A percentile compares a stretch with the other conserved stretches of the same genome.
phyloP scores from a whole-genome alignment of 768 basidiomycete genomes.

The Cystofilobasidium macerans region DNA sequence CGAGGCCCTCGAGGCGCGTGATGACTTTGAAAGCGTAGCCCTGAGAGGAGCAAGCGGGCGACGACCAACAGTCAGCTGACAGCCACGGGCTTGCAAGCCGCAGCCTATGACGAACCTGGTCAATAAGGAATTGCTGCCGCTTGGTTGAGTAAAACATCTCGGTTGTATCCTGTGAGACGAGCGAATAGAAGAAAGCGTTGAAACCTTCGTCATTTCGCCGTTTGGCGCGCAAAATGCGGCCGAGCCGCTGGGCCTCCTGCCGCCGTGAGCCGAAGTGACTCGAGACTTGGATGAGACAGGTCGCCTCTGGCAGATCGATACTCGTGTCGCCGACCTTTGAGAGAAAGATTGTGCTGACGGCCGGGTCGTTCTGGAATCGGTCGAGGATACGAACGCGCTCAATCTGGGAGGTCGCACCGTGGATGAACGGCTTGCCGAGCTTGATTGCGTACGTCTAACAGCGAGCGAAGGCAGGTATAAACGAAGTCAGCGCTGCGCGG shows the following conservation, averaged over 20 bases:
- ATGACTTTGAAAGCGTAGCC: constrained; percentile 99
- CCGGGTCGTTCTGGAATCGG: constrained; percentile 87
- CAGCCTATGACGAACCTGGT: constrained; percentile 51
- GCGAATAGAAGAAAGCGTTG: constrained; percentile 98
- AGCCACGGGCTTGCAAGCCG: too few relatives aligned
- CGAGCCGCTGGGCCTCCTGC: constrained; percentile 93
- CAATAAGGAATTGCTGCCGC: constrained; percentile 94
- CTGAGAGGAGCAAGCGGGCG: constrained; percentile 8
- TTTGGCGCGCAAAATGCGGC: constrained; percentile 92
- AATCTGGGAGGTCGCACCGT: constrained; percentile 85
- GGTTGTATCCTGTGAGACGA: constrained; percentile 96
- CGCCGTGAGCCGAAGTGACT: constrained; percentile 97
- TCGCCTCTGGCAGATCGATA: constrained; percentile 97
- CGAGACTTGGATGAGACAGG: constrained; percentile 97
- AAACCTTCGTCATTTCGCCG: constrained; percentile 97
- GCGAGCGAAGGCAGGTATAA: not conserved
- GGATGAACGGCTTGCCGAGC: constrained; percentile 85
- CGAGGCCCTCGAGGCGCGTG: constrained; percentile 87
- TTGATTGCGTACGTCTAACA: constrained; percentile 75
- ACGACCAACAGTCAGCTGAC: not conserved
- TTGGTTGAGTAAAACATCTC: constrained; percentile 99
- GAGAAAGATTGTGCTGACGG: constrained; percentile 94
- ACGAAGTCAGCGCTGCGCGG: not conserved
- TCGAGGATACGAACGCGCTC: constrained; percentile 92
- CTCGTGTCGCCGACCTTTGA: constrained; percentile 99